Conservation (phyloP, 805 yeast genomes). For the Pichia manshurica region DNA sequence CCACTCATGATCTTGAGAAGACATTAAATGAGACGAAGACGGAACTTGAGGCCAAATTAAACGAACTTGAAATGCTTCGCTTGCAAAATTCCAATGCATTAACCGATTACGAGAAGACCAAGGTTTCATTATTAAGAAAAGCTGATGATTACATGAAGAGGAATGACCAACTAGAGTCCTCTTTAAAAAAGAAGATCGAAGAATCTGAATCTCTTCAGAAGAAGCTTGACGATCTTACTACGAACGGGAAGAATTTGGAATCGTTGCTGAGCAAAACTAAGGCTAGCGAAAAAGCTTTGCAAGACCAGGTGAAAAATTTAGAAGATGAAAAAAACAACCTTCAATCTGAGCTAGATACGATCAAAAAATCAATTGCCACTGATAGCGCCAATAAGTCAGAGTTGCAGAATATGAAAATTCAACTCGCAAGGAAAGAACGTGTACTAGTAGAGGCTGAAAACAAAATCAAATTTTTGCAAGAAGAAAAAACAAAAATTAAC, state of each 20-base stretch:
- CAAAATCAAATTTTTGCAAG: slow-evolving; percentile 33
- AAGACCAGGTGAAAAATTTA: slow-evolving; percentile 26
- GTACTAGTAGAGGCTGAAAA: slow-evolving; percentile 34
- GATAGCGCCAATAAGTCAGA: slow-evolving; percentile 46
- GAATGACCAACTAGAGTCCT: slow-evolving; percentile 17
- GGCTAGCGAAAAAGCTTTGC: slow-evolving; percentile 30
- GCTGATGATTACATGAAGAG: slow-evolving; percentile 16
- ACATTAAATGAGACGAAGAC: slow-evolving; percentile 4
- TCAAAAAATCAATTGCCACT: slow-evolving; percentile 33
- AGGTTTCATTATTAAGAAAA: slow-evolving; percentile 23
- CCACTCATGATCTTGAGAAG: slow-evolving; percentile 2
- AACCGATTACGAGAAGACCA: slow-evolving; percentile 31
- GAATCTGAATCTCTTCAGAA: slow-evolving; percentile 19
- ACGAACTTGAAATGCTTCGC: slow-evolving; percentile 29
- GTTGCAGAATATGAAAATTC: slow-evolving; percentile 40
- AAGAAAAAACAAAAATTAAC: slow-evolving; percentile 36
- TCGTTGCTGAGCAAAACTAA: slow-evolving; percentile 15
- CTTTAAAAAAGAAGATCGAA: slow-evolving; percentile 14
- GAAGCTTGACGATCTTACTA: slow-evolving; percentile 14
- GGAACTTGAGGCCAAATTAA: slow-evolving; percentile 10
- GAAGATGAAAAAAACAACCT: slow-evolving; percentile 33
- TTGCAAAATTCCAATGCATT: slow-evolving; percentile 34
- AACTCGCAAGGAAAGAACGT: slow-evolving; percentile 41
- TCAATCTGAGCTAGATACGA: slow-evolving; percentile 30
- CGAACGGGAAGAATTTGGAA: slow-evolving; percentile 5